Evolutionary conservation across 1,284 basidiomycete species (phyloP).

Genomic region (Leccinum pachyderme): DNA sequence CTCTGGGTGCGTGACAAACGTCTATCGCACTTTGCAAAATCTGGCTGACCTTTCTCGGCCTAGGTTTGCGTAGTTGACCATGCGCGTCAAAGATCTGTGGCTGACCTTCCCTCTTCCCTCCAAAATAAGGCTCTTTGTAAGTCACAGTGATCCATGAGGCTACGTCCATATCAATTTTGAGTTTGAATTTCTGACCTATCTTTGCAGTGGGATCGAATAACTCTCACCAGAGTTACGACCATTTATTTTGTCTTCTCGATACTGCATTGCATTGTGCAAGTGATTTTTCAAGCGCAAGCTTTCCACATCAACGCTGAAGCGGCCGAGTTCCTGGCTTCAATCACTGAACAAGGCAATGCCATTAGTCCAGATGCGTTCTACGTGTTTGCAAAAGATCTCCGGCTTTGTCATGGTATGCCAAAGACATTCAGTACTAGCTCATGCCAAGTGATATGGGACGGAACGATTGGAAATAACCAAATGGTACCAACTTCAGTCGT

Average conservation of each 20-base stretch:
- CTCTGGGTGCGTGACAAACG: conserved; percentile 4
- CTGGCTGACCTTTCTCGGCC: not conserved
- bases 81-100: conserved; percentile 49
- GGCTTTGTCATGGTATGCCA: conserved; percentile 59
- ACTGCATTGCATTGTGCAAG: conserved; percentile 64
- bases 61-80: conserved; percentile 20
- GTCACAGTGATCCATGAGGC: conserved; percentile 21
- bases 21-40: not conserved
- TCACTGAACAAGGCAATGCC: conserved; percentile 51
- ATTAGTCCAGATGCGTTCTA: conserved; percentile 49
- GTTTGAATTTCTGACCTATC: not conserved
- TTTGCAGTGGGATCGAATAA: conserved; percentile 65
- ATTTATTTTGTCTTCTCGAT: conserved; percentile 68
- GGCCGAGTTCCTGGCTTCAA: conserved; percentile 47
- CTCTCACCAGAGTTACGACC: conserved; percentile 62
- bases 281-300: conserved; percentile 65
- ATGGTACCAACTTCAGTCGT: not conserved
- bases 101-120: conserved; percentile 39
- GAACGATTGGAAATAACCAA: conserved; percentile 12
- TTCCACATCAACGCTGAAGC: conserved; percentile 64
- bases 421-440: conserved; percentile 42
- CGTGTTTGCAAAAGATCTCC: conserved; percentile 48
- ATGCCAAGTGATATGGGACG: conserved; percentile 60
- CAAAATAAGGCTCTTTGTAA: conserved; percentile 54
- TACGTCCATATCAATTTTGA: not conserved